These are phyloP conservation scores for Gillenia trifoliata DNA, from an alignment of 306 rosid genomes.

Conservation along the genomic window DNA sequence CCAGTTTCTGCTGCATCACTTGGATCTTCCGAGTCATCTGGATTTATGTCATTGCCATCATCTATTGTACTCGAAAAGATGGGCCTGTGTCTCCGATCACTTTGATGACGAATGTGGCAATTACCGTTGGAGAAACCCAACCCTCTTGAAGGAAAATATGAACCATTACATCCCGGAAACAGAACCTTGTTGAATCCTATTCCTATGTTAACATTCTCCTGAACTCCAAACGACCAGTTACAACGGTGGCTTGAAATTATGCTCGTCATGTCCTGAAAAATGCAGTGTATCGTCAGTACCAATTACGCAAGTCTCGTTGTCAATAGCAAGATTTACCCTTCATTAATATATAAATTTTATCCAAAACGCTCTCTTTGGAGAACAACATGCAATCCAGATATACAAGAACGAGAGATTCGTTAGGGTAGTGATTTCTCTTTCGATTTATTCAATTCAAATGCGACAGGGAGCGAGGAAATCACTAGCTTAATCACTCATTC, in stretches of 20 bases:
- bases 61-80: conserved; percentile 33
- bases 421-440: no score
- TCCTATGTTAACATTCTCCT: conserved; percentile 39
- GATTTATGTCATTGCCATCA: conserved; percentile 30
- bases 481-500: not conserved
- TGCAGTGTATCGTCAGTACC: not conserved
- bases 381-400: not conserved
- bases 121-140: conserved; percentile 37
- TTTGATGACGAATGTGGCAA: conserved; percentile 27
- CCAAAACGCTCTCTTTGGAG: not conserved
- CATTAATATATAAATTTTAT: not conserved
- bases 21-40: conserved; percentile 58
- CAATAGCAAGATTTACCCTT: not conserved
- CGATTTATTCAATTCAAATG: no score
- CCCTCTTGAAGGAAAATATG: conserved; percentile 45
- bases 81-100: conserved; percentile 42
- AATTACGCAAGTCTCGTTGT: no score
- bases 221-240: conserved; percentile 60
- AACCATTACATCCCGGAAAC: conserved; percentile 36
- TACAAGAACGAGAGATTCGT: not conserved
- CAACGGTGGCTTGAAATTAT: conserved; percentile 65
- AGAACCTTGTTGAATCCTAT: conserved; percentile 44
- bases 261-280: conserved; percentile 56
- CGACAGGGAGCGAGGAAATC: no score
- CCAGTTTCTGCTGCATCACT: conserved; percentile 33